A percentile compares a stretch with the other conserved stretches of the same genome.
These are phyloP conservation scores for Acanthamoeba quina DNA, from an alignment of 208 protist genomes.

Conservation along the genomic window DNA sequence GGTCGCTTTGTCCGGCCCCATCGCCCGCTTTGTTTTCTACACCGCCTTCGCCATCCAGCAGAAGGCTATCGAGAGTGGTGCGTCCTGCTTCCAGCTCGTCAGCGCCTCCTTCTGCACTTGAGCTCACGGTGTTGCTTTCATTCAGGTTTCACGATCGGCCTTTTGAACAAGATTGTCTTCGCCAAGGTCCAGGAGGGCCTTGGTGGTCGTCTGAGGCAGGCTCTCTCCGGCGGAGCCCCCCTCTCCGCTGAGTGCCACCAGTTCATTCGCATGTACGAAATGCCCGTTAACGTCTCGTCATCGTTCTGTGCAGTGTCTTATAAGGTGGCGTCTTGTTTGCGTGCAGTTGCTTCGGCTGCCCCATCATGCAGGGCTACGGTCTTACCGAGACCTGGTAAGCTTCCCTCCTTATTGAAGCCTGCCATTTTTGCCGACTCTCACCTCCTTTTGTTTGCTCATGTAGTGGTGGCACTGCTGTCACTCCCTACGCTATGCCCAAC, in stretches of 20 bases:
- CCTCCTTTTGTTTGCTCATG: too few species aligned
- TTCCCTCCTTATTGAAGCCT: neutral
- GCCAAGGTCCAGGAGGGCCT: slow-evolving; percentile 79
- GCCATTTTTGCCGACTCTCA: neutral
- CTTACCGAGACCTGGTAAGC: slow-evolving; percentile 83
- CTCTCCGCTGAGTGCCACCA: slow-evolving; percentile 86
- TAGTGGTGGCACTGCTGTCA: slow-evolving; percentile 24
- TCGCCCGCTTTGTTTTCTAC: slow-evolving; percentile 63
- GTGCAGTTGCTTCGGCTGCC: slow-evolving; percentile 77
- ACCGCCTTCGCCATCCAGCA: slow-evolving; percentile 58
- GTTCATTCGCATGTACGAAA: slow-evolving; percentile 86
- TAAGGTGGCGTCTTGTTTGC: neutral
- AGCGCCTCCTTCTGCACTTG: neutral
- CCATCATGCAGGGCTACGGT: slow-evolving; percentile 91
- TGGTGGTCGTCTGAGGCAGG: slow-evolving; percentile 87
- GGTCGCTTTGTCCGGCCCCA: slow-evolving; percentile 11
- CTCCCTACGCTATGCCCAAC: slow-evolving; percentile 28
- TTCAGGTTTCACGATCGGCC: slow-evolving; percentile 43
- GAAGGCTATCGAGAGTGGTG: slow-evolving; percentile 44
- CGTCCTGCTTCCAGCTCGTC: neutral
- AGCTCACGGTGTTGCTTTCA: neutral
- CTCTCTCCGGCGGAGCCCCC: slow-evolving; percentile 90
- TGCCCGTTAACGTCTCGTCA: slow-evolving; percentile 61
- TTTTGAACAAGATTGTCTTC: slow-evolving; percentile 69
- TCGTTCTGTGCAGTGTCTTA: too few species aligned